Base-by-base conservation (phyloP, 2,329 filamentous ascomycete species). In the Nectriaceae sp. region DNA sequence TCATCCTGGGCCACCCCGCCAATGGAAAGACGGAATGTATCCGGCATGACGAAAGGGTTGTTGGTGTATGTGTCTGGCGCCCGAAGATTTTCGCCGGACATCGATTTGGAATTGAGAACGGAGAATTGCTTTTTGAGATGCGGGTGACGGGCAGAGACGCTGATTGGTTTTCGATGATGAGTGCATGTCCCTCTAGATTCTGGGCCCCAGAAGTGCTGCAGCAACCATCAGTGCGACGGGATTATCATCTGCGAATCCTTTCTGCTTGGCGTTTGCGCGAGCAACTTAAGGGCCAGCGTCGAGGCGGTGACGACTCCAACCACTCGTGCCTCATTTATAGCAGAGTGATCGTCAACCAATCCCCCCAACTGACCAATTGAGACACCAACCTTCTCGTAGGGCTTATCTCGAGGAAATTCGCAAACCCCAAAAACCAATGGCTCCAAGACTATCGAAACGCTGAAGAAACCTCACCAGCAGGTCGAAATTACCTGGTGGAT, bases 361-460 rank as follows among this genome's bases (percentile, higher is more conserved):
- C n/a, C n/a, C n/a, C n/a, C n/a, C n/a, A n/a, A n/a, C n/a, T n/a
- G n/a, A n/a, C n/a, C n/a, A n/a, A n/a, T n/a, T n/a, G n/a, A 31
- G 26, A 10, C 8, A 15, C 26, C 26, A 31, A 31, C 10, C 26
- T 15, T 15, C 26, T 31, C 10, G 26, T 15, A 31, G 26, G 26
- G 10, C 15, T 31, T 15, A 10, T 8, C 26, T 31, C 26, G 26
- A 31, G 18, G 42, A 18, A 8, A 38, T 19, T 42, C 35, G 5
- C 33, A 22, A 35, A 21, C 40, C 21, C 16, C 22, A 11, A 38
- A 43, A n/a, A 15, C 29, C 18, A 22, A 41, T 41, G 46, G 49
- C 35, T 40, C 40, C 16, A 46, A 41, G 36, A 45, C 49, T 52
- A 52, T 52, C 29, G 40, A 52, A 43, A 15, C 49, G 40, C 49